Evolutionary conservation across 257 asterid species (phyloP), one percentile per base, ranked within the genome.

Genomic region (Nicotiana paniculata): DNA sequence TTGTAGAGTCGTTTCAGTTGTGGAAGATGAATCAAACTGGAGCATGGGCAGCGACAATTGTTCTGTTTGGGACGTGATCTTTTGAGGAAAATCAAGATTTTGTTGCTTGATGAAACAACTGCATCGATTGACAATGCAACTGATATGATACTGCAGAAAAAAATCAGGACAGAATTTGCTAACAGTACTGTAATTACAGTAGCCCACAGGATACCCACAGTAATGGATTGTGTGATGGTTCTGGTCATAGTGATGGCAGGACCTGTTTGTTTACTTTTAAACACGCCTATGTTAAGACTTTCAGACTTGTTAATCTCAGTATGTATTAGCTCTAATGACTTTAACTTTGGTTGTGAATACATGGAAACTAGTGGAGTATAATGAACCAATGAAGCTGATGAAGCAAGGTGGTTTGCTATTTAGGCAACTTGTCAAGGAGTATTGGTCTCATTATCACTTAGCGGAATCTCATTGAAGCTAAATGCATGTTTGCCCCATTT

Each of bases 21-120:
- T 90, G 82, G 97, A 96, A 83, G 97, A 96, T 84, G 99, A 97
- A 77, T 92, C 97, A 8, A 96, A 96, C 85, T 96, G 99, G 99
- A 96, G 99, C 87, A 90, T 96, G 99, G 98, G 74, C 97, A 94
- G 68, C 81, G 98, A 0, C 99, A 96, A 30, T 61, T 96, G 82
- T 94, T 94, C 82, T 94, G 97, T 83, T 85, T 96, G 81, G 98
- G 99, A 0, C 97, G 99, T 1, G 97, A 97, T 16, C 81, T 96
- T 17, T 68, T 96, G 86, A 94, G 93, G 86, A 86, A 91, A 82
- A 90, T 95, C 90, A 94, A 91, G 90, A 82, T 96, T 68, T 74
- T 96, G 86, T 35, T 94, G 16, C 94, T 96, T 15, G 99, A 96
- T n/a, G 99, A 96, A 87, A 97, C 98, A 15, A 94, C 99, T 30